Percentiles rank a stretch among this genome's conserved stretches.
These are phyloP conservation scores for Cicer cuneatum DNA, from an alignment of 306 rosid genomes.

Conservation along the genomic window DNA sequence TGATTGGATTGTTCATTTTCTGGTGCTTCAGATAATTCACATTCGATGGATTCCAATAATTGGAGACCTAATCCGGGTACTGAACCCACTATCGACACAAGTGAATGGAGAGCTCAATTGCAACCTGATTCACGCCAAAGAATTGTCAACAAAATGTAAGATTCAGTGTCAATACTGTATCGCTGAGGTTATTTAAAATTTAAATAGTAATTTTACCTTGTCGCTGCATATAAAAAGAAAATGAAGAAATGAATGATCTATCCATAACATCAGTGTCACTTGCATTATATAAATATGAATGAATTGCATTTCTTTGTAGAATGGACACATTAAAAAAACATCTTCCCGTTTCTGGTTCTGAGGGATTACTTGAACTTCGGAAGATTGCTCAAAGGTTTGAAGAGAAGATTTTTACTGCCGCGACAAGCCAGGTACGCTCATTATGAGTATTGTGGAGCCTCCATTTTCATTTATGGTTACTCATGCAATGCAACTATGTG, in stretches of 20 bases:
- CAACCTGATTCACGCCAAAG: conserved; percentile 53
- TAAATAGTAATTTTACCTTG: not conserved
- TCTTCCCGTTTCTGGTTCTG: conserved; percentile 66
- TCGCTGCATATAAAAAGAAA: not conserved
- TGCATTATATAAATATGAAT: conserved; percentile 3
- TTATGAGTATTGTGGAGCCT: not conserved
- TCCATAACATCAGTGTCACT: conserved; percentile 12
- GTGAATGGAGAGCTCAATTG: conserved; percentile 62
- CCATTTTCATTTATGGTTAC: conserved; percentile 15
- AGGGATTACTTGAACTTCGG: conserved; percentile 64
- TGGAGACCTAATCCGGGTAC: conserved; percentile 56
- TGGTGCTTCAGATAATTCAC: conserved; percentile 31
- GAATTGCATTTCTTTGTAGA: conserved; percentile 50
- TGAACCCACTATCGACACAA: conserved; percentile 48
- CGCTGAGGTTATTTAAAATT: conserved; percentile 10
- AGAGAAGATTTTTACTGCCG: conserved; percentile 70
- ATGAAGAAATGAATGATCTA: not conserved
- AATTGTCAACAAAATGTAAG: conserved; percentile 62
- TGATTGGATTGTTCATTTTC: conserved; percentile 22
- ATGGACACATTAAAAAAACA: conserved; percentile 75
- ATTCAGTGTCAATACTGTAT: conserved; percentile 35
- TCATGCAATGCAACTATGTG: not conserved
- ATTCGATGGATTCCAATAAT: conserved; percentile 51
- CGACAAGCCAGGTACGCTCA: conserved; percentile 68
- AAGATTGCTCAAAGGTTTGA: conserved; percentile 82